phyloP scores from a whole-genome alignment of 257 asterid species.

The Solanum lignicaule region DNA sequence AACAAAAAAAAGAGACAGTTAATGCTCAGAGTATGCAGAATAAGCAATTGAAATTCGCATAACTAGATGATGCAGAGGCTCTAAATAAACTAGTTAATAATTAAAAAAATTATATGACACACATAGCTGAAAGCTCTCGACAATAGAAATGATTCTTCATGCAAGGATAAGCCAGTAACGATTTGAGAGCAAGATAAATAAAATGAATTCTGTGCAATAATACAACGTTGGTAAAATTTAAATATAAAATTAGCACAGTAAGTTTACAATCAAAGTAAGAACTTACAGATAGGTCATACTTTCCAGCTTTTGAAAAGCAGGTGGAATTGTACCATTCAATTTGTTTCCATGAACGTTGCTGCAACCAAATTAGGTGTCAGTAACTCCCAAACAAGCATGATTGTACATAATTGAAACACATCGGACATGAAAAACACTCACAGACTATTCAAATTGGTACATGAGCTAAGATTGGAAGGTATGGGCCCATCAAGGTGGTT shows the following conservation, averaged over 20 bases:
- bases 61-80: background rate
- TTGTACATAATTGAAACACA: background rate
- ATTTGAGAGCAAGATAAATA: background rate
- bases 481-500: slow-evolving; percentile 70
- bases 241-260: background rate
- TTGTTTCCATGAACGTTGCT: slow-evolving; percentile 83
- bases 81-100: background rate
- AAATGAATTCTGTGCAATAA: background rate
- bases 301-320: slow-evolving; percentile 66
- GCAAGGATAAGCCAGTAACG: background rate
- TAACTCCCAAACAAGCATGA: background rate
- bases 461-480: slow-evolving; percentile 90
- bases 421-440: slow-evolving; percentile 22
- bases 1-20: background rate
- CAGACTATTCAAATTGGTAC: slow-evolving; percentile 95
- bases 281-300: slow-evolving; percentile 96
- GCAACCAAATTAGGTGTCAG: slow-evolving; percentile 5
- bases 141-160: background rate
- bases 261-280: slow-evolving; percentile 2
- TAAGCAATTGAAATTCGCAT: background rate
- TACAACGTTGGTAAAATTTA: background rate
- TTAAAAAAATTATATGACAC: background rate
- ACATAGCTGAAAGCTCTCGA: background rate
- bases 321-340: slow-evolving; percentile 72
- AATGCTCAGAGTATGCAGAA: background rate